Percentiles rank a stretch among this genome's conserved stretches.
Conservation (phyloP, 768 basidiomycete genomes). For the Leccinum imitatum region DNA sequence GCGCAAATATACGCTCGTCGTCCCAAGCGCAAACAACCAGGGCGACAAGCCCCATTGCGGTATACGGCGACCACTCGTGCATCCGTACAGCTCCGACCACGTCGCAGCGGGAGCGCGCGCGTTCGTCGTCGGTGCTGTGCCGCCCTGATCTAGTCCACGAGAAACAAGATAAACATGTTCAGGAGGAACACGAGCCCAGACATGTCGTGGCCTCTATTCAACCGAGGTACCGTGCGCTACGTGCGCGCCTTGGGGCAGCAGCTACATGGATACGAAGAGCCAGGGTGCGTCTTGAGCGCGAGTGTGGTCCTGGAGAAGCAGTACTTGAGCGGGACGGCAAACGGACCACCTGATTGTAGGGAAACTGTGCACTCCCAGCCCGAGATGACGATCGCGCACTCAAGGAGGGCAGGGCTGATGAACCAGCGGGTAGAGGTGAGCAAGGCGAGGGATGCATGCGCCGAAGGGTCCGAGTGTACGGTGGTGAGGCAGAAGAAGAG, state of each 20-base stretch:
- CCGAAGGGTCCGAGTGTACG: conserved; percentile 41
- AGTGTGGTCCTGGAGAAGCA: conserved; percentile 54
- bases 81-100: conserved; percentile 32
- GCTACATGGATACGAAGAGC: conserved; percentile 42
- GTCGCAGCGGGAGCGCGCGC: background rate
- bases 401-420: conserved; percentile 77
- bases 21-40: conserved; percentile 58
- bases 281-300: conserved; percentile 35
- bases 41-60: conserved; percentile 47
- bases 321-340: conserved; percentile 39
- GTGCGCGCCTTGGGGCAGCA: conserved; percentile 34
- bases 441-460: conserved; percentile 69
- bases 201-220: conserved; percentile 85
- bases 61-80: conserved; percentile 45
- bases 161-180: too few species aligned
- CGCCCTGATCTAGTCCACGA: conserved; percentile 52
- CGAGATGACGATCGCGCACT: conserved; percentile 60
- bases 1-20: too few species aligned
- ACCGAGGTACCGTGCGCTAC: conserved; percentile 55
- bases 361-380: conserved; percentile 74
- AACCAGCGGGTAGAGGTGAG: conserved; percentile 80
- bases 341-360: conserved; percentile 53
- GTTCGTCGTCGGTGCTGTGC: conserved; percentile 45
- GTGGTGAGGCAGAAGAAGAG: conserved; percentile 53
- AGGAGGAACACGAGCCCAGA: conserved; percentile 80